These are phyloP conservation scores for Trichosporon coremiiforme DNA, from an alignment of 1,284 basidiomycete species.

Conservation along the genomic window DNA sequence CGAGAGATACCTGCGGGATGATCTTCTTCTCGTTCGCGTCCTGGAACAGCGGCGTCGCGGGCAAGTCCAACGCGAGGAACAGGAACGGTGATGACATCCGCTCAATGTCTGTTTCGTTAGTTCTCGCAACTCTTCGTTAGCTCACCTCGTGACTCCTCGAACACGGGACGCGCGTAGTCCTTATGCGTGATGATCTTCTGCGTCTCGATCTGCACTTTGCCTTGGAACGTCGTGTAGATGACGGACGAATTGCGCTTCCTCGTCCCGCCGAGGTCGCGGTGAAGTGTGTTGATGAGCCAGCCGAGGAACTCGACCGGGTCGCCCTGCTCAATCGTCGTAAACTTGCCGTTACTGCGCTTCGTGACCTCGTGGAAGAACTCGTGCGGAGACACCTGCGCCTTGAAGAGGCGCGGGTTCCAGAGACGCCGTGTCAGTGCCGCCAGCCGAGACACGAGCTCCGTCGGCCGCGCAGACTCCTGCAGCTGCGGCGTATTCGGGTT, in stretches of 20 bases:
- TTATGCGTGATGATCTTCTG: constrained; percentile 85
- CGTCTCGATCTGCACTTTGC: constrained; percentile 86
- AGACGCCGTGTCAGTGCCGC: constrained; percentile 83
- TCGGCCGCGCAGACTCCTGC: constrained; percentile 49
- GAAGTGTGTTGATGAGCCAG: constrained; percentile 92
- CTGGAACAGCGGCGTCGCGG: constrained; percentile 94
- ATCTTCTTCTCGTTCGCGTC: constrained; percentile 95
- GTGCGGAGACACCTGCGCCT: constrained; percentile 96
- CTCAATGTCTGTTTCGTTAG: constrained; percentile 72
- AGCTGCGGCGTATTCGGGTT: constrained; percentile 64
- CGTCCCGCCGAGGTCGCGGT: constrained; percentile 85
- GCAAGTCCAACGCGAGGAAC: constrained; percentile 92
- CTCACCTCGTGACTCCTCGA: constrained; percentile 87
- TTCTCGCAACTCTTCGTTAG: constrained; percentile 22
- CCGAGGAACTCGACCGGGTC: constrained; percentile 96
- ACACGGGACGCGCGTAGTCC: constrained; percentile 76
- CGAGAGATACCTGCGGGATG: constrained; percentile 93
- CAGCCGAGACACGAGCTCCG: constrained; percentile 83
- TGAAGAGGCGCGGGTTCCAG: constrained; percentile 95
- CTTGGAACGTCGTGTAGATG: constrained; percentile 92
- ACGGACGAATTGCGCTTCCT: constrained; percentile 85
- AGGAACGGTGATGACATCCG: constrained; percentile 86
- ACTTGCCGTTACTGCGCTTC: constrained; percentile 81
- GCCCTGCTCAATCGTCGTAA: constrained; percentile 86
- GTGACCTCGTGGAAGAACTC: constrained; percentile 97